Evolutionary conservation across 1,139 yeast species (phyloP).

Genomic region (Tardiomyces digboiensis): DNA sequence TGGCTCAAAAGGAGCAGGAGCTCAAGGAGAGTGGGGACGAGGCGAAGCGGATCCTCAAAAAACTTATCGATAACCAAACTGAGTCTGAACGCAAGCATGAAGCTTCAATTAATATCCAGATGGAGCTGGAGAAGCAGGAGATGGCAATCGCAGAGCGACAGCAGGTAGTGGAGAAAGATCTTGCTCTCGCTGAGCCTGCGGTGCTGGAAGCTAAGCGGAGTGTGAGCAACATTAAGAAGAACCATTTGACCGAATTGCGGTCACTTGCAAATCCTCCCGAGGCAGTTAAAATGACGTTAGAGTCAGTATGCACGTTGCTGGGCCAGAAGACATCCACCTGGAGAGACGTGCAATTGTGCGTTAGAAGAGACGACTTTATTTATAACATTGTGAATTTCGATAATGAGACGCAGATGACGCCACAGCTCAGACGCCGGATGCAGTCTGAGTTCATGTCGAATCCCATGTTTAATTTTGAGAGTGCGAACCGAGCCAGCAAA

Average conservation of each 20-base stretch:
- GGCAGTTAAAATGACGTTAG: slow-evolving; percentile 77
- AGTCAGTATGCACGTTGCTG: slow-evolving; percentile 73
- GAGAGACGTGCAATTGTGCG: slow-evolving; percentile 78
- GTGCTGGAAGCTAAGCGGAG: slow-evolving; percentile 77
- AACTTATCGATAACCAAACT: slow-evolving; percentile 80
- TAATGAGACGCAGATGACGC: slow-evolving; percentile 48
- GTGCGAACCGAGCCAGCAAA: slow-evolving; percentile 83
- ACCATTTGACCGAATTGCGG: slow-evolving; percentile 80
- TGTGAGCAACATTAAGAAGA: slow-evolving; percentile 86
- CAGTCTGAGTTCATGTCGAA: slow-evolving; percentile 49
- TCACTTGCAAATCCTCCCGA: slow-evolving; percentile 91
- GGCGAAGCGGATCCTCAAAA: slow-evolving; percentile 63
- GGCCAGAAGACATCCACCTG: slow-evolving; percentile 57
- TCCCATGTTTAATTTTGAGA: slow-evolving; percentile 58
- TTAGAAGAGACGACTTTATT: slow-evolving; percentile 83
- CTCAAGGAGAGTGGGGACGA: slow-evolving; percentile 51
- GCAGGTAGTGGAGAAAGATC: slow-evolving; percentile 46
- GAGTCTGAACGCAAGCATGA: slow-evolving; percentile 89
- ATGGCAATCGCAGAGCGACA: slow-evolving; percentile 47
- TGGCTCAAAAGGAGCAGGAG: slow-evolving; percentile 44
- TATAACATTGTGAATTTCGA: slow-evolving; percentile 71
- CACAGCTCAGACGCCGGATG: slow-evolving; percentile 46
- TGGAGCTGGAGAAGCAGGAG: slow-evolving; percentile 62
- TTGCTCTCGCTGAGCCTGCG: slow-evolving; percentile 76
- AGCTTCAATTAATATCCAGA: slow-evolving; percentile 71